These are phyloP conservation scores for Zalaria obscura DNA, from an alignment of 2,329 filamentous ascomycete species.

Conservation along the genomic window DNA sequence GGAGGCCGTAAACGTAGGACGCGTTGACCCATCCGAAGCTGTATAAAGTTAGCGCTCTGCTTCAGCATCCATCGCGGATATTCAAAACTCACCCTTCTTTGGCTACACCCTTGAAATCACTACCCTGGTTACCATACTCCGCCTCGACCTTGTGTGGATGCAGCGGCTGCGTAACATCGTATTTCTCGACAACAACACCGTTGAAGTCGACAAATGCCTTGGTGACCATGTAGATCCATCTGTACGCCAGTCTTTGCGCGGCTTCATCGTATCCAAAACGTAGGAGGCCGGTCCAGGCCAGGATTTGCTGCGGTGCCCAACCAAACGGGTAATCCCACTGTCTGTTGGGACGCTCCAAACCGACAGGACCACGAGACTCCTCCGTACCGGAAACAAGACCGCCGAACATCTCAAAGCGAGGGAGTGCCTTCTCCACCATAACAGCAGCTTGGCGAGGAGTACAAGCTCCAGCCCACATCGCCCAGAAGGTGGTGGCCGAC, in stretches of 20 bases:
- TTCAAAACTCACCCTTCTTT: conserved; percentile 69
- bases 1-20: conserved; percentile 86
- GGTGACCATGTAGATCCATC: conserved; percentile 97
- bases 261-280: conserved; percentile 88
- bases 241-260: conserved; percentile 78
- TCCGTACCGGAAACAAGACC: conserved; percentile 83
- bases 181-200: conserved; percentile 96
- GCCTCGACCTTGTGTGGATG: conserved; percentile 91
- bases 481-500: conserved; percentile 88
- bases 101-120: conserved; percentile 89
- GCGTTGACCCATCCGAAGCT: conserved; percentile 99
- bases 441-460: conserved; percentile 73
- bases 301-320: conserved; percentile 97
- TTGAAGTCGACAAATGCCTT: conserved; percentile 98
- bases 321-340: conserved; percentile 99
- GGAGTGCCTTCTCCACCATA: conserved; percentile 69
- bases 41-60: conserved; percentile 1
- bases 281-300: conserved; percentile 86
- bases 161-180: conserved; percentile 81
- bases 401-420: conserved; percentile 75
- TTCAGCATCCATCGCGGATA: too few relatives aligned
- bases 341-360: conserved; percentile 74
- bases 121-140: conserved; percentile 94
- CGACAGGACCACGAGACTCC: conserved; percentile 67
- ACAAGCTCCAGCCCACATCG: conserved; percentile 86